Evolutionary conservation across 2,329 filamentous ascomycete species (phyloP), one percentile per base, ranked within the genome.

Genomic region (Neonectria faginata): DNA sequence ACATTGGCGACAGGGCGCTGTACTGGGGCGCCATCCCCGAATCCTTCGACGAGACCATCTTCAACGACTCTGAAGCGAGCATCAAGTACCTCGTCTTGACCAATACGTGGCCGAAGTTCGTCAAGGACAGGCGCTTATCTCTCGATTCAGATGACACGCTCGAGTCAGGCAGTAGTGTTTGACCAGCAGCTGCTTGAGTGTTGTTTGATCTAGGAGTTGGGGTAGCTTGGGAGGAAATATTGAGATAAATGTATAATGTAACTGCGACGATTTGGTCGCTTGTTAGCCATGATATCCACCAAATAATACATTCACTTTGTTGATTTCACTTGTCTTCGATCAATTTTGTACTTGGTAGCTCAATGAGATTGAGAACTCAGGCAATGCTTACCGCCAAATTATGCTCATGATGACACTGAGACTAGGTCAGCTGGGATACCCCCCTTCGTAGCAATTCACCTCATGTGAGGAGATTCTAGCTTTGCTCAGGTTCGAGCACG

Each of bases 11-110:
- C 55, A 65, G 70, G 41, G 65, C 76, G 0, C 74, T 77, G 14
- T 83, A 79, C 67, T 75, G 74, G 55, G 83, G 83, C 1, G 80
- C 82, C 1, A 82, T 87, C n/a, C 83, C 87, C 0, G 76, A 77
- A 0, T 78, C 69, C 0, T 91, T 91, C 62, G 80, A 82, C 55
- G 78, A 81, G 5, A 74, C 73, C 0, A 82, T 91, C 5, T 91
- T 92, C 69, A 87, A 91, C 69, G 82, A 80, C 18, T 86, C 89
- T 0, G 85, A 90, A 72, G 75, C 78, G 14, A 86, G 84, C 71
- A 86, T 92, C 78, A 91, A 90, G 76, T 89, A 91, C 65, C 82
- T 91, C 8, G 88, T 92, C 2, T 79, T 91, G 59, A 90, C 88
- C 14, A 91, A 91, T 74, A 92, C 89, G 0, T 92, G 89, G 89